Evolutionary conservation across 352 stramenopile species (phyloP), one percentile per base, ranked within the genome.

Genomic region (Phytophthora crassamura): DNA sequence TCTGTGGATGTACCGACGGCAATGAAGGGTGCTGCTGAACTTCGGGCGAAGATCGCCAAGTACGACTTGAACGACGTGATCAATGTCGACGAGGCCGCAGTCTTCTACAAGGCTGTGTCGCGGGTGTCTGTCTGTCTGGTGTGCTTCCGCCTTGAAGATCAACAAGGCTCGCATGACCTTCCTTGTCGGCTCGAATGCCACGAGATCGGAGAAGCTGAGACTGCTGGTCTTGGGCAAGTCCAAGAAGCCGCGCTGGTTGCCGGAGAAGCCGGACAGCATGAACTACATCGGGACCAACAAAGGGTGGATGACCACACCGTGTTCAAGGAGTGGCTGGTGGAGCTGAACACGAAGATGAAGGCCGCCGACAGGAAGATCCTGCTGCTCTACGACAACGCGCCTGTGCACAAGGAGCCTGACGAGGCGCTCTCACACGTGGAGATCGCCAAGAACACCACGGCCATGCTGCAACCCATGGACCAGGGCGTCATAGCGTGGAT

Each of bases 271-370:
- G 3, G 51, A 39, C 2, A 20, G 15, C 20, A 16, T 59, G 3
- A 28, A 49, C 10, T 59, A 59, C 39, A 33, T 42, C 2, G 38
- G 39, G 4, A 59, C 51, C 11, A 35, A 9, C 25, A 59, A 59
- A 25, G 15, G 39, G 28, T 59, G 51, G 51, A 59, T 59, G 51
- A 59, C 51, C 11, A 50, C 39, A 4, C 1, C 30, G 38, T 59
- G 9, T 58, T 58, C 22, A 7, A 38, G 3, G 22, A 58, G 7
- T 58, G 25, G 51, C 15, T 40, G 51, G 22, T 22, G 38, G 25
- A 22, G 3, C 38, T 59, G 7, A 41, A 49, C 16, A 16, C 4
- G 4, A 33, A 59, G 16, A 50, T 59, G 51, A 16, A 32, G 12
- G 51, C 28, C 3, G 30, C n/a, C 2, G 10, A 30, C 7, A 38